Evolutionary conservation across 257 asterid species (phyloP).

Genomic region (Solanum tacnaense): DNA sequence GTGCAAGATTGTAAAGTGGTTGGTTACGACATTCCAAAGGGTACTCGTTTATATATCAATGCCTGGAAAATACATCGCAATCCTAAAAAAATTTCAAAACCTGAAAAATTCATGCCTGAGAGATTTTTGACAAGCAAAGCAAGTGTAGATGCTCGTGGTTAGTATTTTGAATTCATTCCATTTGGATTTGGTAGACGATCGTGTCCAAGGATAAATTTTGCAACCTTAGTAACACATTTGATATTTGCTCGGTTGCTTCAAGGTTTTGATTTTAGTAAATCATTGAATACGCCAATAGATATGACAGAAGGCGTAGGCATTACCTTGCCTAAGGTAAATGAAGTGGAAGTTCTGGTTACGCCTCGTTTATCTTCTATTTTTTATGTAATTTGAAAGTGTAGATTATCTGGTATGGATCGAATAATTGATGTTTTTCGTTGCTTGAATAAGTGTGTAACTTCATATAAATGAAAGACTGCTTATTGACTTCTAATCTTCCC

Average conservation of each 20-base stretch:
- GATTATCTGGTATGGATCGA: not conserved
- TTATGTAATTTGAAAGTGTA: not conserved
- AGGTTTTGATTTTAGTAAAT: constrained; percentile 19
- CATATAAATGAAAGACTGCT: not conserved
- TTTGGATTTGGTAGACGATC: constrained; percentile 26
- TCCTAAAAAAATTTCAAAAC: constrained; percentile 16
- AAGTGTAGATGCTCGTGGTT: constrained; percentile 23
- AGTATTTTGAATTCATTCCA: constrained; percentile 41
- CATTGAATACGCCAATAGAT: constrained; percentile 20
- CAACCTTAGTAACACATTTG: constrained; percentile 29
- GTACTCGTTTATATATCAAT: constrained; percentile 31
- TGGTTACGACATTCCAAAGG: constrained; percentile 30
- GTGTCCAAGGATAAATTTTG: constrained; percentile 30
- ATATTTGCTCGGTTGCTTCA: constrained; percentile 40
- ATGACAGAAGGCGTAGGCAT: constrained; percentile 39
- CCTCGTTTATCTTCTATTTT: constrained; percentile 19
- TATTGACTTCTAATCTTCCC: not conserved
- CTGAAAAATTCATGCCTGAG: constrained; percentile 29
- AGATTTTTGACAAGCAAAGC: constrained; percentile 31
- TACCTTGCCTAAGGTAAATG: constrained; percentile 29
- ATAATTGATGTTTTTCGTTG: not conserved
- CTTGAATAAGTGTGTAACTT: not conserved
- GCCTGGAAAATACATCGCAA: constrained; percentile 48
- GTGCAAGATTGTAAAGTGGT: constrained; percentile 27
- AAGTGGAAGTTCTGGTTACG: constrained; percentile 18